These are phyloP conservation scores for Posidonia oceanica DNA, from an alignment of 116 monocot genomes.

Conservation along the genomic window DNA sequence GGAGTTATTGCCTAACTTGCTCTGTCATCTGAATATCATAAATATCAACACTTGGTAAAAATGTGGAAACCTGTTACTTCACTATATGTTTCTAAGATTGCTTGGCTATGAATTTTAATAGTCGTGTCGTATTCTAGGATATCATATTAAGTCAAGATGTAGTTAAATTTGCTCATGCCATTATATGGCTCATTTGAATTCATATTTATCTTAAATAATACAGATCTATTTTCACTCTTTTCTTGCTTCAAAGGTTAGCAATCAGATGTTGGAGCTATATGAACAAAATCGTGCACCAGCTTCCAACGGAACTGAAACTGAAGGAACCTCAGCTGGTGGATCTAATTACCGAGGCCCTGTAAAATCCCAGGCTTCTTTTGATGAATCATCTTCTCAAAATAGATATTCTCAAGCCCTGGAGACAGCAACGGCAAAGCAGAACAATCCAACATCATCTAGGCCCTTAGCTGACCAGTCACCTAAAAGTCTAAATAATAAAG, in stretches of 20 bases:
- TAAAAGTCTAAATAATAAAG: background rate
- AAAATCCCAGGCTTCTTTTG: background rate
- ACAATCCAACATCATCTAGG: background rate
- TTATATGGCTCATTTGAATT: background rate
- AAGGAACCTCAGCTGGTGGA: constrained; percentile 12
- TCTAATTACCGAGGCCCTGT: constrained; percentile 2
- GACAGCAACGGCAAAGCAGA: background rate
- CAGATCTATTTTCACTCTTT: constrained; percentile 7
- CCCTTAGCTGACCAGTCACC: background rate
- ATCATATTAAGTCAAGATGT: too few species aligned
- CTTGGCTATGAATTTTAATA: too few species aligned
- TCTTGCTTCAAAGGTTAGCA: constrained; percentile 29
- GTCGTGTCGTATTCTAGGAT: too few species aligned
- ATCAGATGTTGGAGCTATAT: constrained; percentile 41
- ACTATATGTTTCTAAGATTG: too few species aligned
- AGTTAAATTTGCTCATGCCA: too few species aligned
- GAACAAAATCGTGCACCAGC: too few species aligned
- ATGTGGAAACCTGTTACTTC: too few species aligned
- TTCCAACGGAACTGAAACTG: constrained; percentile 18
- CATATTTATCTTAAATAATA: constrained; percentile 1
- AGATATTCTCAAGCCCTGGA: constrained; percentile 10
- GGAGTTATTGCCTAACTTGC: too few species aligned
- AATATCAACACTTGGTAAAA: too few species aligned
- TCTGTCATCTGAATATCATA: too few species aligned
- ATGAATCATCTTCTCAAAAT: constrained; percentile 9